These are phyloP conservation scores for Cryptococcus deneoformans DNA, from an alignment of 1,284 basidiomycete genomes.

Conservation along the genomic window DNA sequence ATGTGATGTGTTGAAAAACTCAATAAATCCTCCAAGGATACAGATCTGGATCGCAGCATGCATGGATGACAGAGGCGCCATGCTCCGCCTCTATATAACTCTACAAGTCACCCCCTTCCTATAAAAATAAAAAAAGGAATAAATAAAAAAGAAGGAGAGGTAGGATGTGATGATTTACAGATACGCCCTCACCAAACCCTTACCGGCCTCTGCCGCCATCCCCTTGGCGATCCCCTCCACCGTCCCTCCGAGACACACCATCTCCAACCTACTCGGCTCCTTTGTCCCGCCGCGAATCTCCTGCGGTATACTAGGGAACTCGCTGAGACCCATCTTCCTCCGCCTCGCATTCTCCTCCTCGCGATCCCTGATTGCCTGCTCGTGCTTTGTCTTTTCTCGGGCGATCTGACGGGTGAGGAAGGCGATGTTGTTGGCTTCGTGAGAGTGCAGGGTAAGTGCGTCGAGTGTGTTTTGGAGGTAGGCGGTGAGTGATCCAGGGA, in stretches of 20 bases:
- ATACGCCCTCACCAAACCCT: slow-evolving; percentile 49
- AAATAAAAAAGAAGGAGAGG: slow-evolving; percentile 36
- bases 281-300: slow-evolving; percentile 78
- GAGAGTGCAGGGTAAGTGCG: slow-evolving; percentile 77
- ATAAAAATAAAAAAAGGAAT: no score
- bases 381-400: slow-evolving; percentile 80
- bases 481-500: slow-evolving; percentile 53
- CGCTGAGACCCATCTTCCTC: slow-evolving; percentile 77
- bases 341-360: slow-evolving; percentile 86
- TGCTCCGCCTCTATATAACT: no score
- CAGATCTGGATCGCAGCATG: no score
- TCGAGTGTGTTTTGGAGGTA: slow-evolving; percentile 76
- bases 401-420: slow-evolving; percentile 90
- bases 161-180: slow-evolving; percentile 31
- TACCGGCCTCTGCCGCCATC: slow-evolving; percentile 66
- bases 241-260: slow-evolving; percentile 80
- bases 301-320: slow-evolving; percentile 83
- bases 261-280: slow-evolving; percentile 88
- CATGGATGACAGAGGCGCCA: no score
- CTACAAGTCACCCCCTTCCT: no score
- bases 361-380: slow-evolving; percentile 73
- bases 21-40: no score
- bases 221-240: slow-evolving; percentile 79
- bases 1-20: no score
- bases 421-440: slow-evolving; percentile 89